Base-by-base conservation (phyloP, 2,329 filamentous ascomycete species). In the Aureobasidium sp. region DNA sequence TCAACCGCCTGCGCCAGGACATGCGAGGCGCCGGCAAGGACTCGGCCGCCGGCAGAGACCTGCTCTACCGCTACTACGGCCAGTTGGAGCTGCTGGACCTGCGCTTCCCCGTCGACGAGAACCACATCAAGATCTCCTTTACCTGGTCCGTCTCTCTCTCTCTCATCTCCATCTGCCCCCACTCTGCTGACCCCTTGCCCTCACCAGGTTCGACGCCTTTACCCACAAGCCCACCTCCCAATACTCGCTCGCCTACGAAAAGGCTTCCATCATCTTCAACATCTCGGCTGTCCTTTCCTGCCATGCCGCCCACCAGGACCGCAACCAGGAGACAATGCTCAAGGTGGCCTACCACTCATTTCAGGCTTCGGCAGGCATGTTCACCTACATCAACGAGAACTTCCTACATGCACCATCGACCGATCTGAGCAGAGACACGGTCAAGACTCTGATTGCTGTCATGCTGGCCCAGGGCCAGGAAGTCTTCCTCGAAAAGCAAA, bases 321-420 rank as follows among this genome's bases (percentile, higher is more conserved):
- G 94, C 55, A 89, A 89, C 66, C 92, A 97, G 72, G 94, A 99
- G 71, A 84, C 89, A 6, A 93, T 93, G 37, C 84, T 97, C 73
- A 99, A 99, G 78, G 93, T 91, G 15, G 91, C 94, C 20, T 99
- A 97, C 73, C 93, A 99, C 75, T 97, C 92, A 22, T 97, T 97
- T 78, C 94, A 99, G 75, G 94, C 94, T 44, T 92, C 93, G 8
- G 94, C 94, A 11, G 94, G 94, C 78, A 99, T 99, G 94, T 99
- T 97, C 75, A 97, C 93, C 59, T 99, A 99, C 71, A 99, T 99
- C 79, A 99, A 99, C 76, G 94, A 99, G 77, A 99, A 99, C 78
- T 99, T 99, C 73, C 80, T 99, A 39, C 94, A 99, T 71, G 94
- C 94, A 1, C 94, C 95, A 0, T 97, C 92, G 9, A 92, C 90